A percentile compares a stretch with the other conserved stretches of the same genome.
Evolutionary conservation across 352 stramenopile genomes (phyloP).

Genomic region (Phytophthora boehmeriae): DNA sequence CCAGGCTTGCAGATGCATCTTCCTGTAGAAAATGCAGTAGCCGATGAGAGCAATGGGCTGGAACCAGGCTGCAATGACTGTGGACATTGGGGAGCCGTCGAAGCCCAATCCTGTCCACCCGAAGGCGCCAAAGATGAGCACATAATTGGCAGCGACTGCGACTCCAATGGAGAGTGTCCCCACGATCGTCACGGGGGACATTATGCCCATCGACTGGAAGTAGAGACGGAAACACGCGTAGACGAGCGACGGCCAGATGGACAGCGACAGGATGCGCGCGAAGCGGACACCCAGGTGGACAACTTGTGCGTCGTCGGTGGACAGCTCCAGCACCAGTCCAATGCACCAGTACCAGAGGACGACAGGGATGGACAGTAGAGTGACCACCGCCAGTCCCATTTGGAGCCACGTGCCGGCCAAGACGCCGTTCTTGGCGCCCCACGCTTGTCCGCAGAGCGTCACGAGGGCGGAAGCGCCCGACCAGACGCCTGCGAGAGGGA

Average conservation of each 20-base stretch:
- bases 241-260: conserved; percentile 73
- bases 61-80: conserved; percentile 82
- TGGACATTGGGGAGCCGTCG: conserved; percentile 75
- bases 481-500: conserved; percentile 75
- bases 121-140: conserved; percentile 59
- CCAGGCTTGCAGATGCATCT: conserved; percentile 76
- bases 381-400: conserved; percentile 60
- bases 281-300: conserved; percentile 73
- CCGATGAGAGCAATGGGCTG: conserved; percentile 75
- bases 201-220: conserved; percentile 87
- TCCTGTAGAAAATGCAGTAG: conserved; percentile 79
- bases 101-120: conserved; percentile 71
- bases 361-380: conserved; percentile 52
- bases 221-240: conserved; percentile 84
- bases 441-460: conserved; percentile 80
- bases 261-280: conserved; percentile 79
- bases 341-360: conserved; percentile 75
- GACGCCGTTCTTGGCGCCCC: conserved; percentile 69
- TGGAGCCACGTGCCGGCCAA: conserved; percentile 78
- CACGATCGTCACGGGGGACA: conserved; percentile 73
- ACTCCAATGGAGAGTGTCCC: conserved; percentile 71
- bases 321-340: conserved; percentile 58
- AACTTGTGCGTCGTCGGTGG: conserved; percentile 68
- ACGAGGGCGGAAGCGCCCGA: conserved; percentile 71
- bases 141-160: conserved; percentile 69